Conservation (phyloP, 23 red algal genomes). For the Cyanidium caldarium region DNA sequence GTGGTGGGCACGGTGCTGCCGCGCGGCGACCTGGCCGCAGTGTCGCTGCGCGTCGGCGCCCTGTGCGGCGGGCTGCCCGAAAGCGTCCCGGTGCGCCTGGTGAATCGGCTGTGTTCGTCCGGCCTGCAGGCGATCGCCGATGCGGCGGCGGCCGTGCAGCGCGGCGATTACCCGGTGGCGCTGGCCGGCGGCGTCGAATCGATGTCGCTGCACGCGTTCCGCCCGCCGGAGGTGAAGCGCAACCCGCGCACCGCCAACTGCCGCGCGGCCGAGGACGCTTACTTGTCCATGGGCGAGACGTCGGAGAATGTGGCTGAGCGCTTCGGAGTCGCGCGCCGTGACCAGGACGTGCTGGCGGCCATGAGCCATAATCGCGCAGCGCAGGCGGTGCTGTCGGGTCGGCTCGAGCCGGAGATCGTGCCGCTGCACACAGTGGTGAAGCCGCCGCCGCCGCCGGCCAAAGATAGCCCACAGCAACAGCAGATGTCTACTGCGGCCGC, state of each 20-base stretch:
- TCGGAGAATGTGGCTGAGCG: constrained; percentile 86
- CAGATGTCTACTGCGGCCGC: constrained; percentile 5
- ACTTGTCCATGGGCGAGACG: constrained; percentile 89
- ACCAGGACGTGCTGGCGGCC: constrained; percentile 79
- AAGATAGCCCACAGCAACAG: background rate
- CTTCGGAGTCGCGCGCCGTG: constrained; percentile 46
- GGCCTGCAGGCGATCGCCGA: constrained; percentile 97
- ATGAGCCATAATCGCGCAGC: constrained; percentile 70
- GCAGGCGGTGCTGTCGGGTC: constrained; percentile 45
- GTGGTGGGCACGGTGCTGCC: constrained; percentile 66
- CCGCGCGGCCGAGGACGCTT: constrained; percentile 42
- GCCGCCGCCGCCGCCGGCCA: constrained; percentile 2
- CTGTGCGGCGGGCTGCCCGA: constrained; percentile 60
- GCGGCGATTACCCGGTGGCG: constrained; percentile 54
- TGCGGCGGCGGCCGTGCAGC: constrained; percentile 70
- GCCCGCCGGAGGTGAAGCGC: constrained; percentile 26
- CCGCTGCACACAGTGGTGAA: constrained; percentile 66
- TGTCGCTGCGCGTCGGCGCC: constrained; percentile 52
- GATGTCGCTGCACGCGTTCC: constrained; percentile 80
- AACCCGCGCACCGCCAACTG: constrained; percentile 27
- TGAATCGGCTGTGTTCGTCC: constrained; percentile 92
- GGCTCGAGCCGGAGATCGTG: constrained; percentile 69
- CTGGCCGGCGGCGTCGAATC: constrained; percentile 86
- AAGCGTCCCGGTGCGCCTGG: constrained; percentile 45
- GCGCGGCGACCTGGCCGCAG: constrained; percentile 72